Percentiles rank a stretch among this genome's conserved stretches.
phyloP scores from a whole-genome alignment of 2,329 filamentous ascomycete genomes.

The Trichoderma harzianum region DNA sequence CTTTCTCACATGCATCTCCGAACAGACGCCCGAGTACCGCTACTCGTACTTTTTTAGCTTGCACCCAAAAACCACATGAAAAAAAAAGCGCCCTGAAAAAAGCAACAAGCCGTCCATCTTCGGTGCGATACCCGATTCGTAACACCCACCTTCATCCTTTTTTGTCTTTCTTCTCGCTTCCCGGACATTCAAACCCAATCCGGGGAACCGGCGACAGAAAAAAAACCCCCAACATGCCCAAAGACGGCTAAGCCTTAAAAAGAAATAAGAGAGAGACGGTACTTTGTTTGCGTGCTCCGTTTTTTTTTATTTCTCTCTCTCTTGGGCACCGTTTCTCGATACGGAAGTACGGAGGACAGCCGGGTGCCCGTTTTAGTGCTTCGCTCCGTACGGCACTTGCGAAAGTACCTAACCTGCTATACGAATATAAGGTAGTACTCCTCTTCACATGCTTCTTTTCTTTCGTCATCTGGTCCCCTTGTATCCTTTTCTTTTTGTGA shows the following conservation, averaged over 20 bases:
- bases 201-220: not conserved
- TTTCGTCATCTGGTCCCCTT: no score
- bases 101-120: not conserved
- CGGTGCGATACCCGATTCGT: conserved; percentile 8
- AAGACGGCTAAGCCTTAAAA: not conserved
- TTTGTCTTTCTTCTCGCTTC: not conserved
- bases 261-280: no score
- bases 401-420: not conserved
- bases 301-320: not conserved
- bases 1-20: not conserved
- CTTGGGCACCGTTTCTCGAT: not conserved
- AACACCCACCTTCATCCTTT: not conserved
- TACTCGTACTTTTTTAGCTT: not conserved
- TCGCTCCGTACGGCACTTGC: not conserved
- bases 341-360: no score
- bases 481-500: not conserved
- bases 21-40: not conserved
- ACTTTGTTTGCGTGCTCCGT: not conserved
- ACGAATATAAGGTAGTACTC: not conserved
- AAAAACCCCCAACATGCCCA: no score
- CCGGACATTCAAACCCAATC: conserved; percentile 2
- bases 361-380: not conserved
- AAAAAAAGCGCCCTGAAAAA: no score
- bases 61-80: no score
- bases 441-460: not conserved